Percentiles rank a stretch among this genome's conserved stretches.
phyloP scores from a whole-genome alignment of 805 yeast species.

The Kodamaea nitidulidarum region DNA sequence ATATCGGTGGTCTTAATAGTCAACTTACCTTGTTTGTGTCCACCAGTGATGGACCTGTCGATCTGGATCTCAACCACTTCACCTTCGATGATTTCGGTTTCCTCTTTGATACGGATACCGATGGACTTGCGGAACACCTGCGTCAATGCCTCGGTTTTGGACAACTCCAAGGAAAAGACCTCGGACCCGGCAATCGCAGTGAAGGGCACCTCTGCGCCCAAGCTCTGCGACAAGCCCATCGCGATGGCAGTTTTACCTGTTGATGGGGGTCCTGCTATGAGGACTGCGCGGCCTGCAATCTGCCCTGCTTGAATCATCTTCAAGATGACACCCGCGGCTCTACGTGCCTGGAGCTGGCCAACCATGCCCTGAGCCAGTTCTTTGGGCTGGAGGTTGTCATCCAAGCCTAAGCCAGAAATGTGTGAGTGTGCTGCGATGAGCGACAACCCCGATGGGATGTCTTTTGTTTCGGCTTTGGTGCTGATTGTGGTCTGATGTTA shows the following conservation, averaged over 20 bases:
- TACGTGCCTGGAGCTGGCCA: conserved; percentile 91
- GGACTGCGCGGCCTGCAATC: conserved; percentile 94
- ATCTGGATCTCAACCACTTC: conserved; percentile 97
- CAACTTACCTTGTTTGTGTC: conserved; percentile 96
- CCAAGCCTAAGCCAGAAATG: conserved; percentile 94
- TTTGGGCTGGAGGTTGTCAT: conserved; percentile 81
- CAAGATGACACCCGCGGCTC: conserved; percentile 91
- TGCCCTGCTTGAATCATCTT: conserved; percentile 92
- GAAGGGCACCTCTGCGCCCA: conserved; percentile 83
- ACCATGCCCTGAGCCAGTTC: conserved; percentile 89
- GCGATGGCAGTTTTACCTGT: conserved; percentile 99
- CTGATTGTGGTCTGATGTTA: conserved; percentile 22
- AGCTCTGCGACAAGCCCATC: conserved; percentile 78
- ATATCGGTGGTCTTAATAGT: conserved; percentile 96
- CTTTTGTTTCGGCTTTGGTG: conserved; percentile 32
- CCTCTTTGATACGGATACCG: conserved; percentile 93
- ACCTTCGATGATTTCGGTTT: conserved; percentile 96
- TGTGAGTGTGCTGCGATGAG: conserved; percentile 97
- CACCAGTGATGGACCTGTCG: conserved; percentile 91
- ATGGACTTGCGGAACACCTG: conserved; percentile 95
- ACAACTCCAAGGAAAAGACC: conserved; percentile 83
- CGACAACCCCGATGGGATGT: conserved; percentile 45
- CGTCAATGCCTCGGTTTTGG: conserved; percentile 93
- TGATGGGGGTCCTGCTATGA: conserved; percentile 97
- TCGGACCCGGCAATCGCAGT: conserved; percentile 95